These are phyloP conservation scores for Gaeumannomyces tritici DNA, from an alignment of 2,329 filamentous ascomycete genomes.

Conservation along the genomic window DNA sequence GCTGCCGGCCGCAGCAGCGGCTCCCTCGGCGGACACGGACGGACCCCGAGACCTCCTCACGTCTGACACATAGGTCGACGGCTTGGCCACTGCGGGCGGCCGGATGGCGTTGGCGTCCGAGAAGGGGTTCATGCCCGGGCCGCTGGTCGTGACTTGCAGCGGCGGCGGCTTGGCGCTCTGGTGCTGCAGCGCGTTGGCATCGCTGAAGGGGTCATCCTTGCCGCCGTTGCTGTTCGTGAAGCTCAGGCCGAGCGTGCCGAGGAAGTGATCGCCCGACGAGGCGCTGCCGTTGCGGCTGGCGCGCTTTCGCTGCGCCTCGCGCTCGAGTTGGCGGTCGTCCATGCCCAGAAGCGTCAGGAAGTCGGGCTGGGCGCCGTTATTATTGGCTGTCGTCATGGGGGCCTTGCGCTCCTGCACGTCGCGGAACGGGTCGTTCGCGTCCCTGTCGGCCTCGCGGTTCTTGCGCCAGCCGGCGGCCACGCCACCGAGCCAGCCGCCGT, in stretches of 20 bases:
- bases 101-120: slow-evolving; percentile 36
- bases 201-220: slow-evolving; percentile 35
- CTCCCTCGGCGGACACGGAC: slow-evolving; percentile 21
- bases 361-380: slow-evolving; percentile 23
- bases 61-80: slow-evolving; percentile 34
- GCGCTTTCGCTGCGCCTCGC: slow-evolving; percentile 25
- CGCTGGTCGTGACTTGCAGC: slow-evolving; percentile 16
- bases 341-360: slow-evolving; percentile 32
- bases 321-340: slow-evolving; percentile 29
- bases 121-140: slow-evolving; percentile 32
- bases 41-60: slow-evolving; percentile 39
- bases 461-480: slow-evolving; percentile 27
- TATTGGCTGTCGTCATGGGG: slow-evolving; percentile 1
- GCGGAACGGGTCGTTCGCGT: slow-evolving; percentile 16
- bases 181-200: slow-evolving; percentile 30
- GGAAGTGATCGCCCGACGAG: slow-evolving; percentile 26
- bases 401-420: slow-evolving; percentile 16
- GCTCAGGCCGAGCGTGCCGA: slow-evolving; percentile 27
- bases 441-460: slow-evolving; percentile 6
- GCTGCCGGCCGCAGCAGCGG: slow-evolving; percentile 18
- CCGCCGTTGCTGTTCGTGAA: slow-evolving; percentile 14
- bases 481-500: slow-evolving; percentile 36
- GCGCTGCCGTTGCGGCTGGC: slow-evolving; percentile 21
- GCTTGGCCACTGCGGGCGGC: slow-evolving; percentile 16
- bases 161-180: slow-evolving; percentile 28